phyloP scores from a whole-genome alignment of 2,329 filamentous ascomycete genomes.

The Talaromyces pinophilus region DNA sequence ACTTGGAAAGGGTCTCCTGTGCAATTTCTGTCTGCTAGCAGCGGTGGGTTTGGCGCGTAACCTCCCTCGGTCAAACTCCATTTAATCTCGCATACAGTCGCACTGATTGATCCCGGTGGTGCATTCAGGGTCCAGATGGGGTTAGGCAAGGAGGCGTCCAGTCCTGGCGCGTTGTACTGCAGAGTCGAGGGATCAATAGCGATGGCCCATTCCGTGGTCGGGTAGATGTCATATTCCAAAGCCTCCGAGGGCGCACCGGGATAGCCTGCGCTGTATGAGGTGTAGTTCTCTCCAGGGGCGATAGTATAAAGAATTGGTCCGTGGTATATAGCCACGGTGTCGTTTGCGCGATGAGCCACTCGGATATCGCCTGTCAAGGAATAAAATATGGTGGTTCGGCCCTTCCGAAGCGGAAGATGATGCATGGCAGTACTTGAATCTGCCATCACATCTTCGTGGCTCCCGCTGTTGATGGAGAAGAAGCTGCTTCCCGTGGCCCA shows the following conservation, averaged over 20 bases:
- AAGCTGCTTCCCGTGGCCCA: conserved; percentile 41
- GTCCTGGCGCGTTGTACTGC: conserved; percentile 31
- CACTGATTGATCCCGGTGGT: conserved; percentile 42
- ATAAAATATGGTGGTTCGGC: conserved; percentile 39
- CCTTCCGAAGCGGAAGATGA: conserved; percentile 37
- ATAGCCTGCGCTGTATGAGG: conserved; percentile 31
- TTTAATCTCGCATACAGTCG: conserved; percentile 43
- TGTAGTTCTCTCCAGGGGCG: conserved; percentile 37
- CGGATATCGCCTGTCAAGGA: conserved; percentile 36
- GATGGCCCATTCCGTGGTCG: conserved; percentile 33
- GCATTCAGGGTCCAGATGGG: conserved; percentile 36
- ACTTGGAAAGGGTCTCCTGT: conserved; percentile 39
- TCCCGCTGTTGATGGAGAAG: conserved; percentile 29
- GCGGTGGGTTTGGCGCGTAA: conserved; percentile 38
- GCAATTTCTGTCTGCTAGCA: conserved; percentile 36
- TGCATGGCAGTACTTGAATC: conserved; percentile 43
- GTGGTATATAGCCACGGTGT: conserved; percentile 48
- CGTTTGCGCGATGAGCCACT: conserved; percentile 43
- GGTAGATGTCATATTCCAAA: conserved; percentile 41
- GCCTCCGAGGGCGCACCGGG: conserved; percentile 32
- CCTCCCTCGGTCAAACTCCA: conserved; percentile 42
- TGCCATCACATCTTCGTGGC: conserved; percentile 28
- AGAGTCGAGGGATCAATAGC: conserved; percentile 40
- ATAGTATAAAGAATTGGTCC: conserved; percentile 50
- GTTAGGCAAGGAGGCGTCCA: conserved; percentile 26